A percentile compares a stretch with the other conserved stretches of the same genome.
Evolutionary conservation across 176 grass and related monocot genomes (phyloP).

Genomic region (Oryza glumipatula): DNA sequence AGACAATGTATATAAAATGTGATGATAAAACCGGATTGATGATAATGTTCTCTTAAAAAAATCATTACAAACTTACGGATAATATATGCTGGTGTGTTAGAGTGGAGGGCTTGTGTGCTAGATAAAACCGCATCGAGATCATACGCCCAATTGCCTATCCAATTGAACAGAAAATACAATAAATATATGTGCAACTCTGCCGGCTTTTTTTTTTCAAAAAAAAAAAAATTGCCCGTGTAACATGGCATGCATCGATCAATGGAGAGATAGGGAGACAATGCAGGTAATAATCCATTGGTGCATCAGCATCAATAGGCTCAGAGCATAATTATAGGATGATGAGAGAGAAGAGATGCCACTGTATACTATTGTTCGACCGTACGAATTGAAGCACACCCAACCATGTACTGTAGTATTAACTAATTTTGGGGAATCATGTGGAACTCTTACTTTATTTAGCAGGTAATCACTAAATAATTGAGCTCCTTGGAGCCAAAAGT

Average conservation of each 20-base stretch:
- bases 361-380: background rate
- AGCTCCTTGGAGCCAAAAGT: background rate
- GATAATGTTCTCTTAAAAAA: too few species aligned
- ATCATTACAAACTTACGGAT: too few species aligned
- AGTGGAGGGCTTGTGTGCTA: background rate
- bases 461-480: background rate
- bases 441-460: background rate
- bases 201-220: background rate
- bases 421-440: constrained; percentile 13
- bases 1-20: too few species aligned
- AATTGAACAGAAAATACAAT: background rate
- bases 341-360: background rate
- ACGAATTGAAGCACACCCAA: background rate
- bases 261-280: background rate
- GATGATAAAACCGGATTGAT: too few species aligned
- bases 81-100: too few species aligned
- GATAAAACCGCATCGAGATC: background rate
- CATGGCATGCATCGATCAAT: background rate
- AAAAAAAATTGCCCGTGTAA: background rate
- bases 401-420: background rate
- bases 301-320: background rate
- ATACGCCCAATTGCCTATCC: background rate
- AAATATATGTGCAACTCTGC: background rate
- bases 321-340: background rate
- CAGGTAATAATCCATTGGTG: background rate